Base-by-base conservation (phyloP, 345 rosid species). In the Kandelia obovata region DNA sequence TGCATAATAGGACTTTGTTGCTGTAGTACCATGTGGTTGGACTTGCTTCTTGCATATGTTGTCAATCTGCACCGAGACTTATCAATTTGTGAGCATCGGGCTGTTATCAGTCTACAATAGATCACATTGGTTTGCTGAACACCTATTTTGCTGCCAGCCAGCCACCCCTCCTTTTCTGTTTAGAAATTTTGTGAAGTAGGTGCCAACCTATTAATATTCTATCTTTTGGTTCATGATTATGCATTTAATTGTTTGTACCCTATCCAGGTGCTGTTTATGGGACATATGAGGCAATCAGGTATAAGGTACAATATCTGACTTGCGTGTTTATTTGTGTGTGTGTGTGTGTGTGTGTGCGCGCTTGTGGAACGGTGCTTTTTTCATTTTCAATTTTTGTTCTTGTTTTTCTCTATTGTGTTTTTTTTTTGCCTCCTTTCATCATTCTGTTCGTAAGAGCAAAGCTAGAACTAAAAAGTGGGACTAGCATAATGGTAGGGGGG, bases 231-330 rank as follows among this genome's bases (percentile, higher is more conserved):
- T 43, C 5, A 13, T 43, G 13, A 43, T 28, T 46, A 39, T 56
- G 16, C 43, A 46, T 58, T 26, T 58, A 58, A 58, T n/a, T 46
- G 2, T 57, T 57, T 64, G 23, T 47, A 25, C 58, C 62, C 52
- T 23, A 13, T 78, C 53, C 75, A 84, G 91, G 91, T 68, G 88
- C 88, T 69, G 87, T 84, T 2, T 83, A 84, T 71, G 91, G 91
- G 72, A 84, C 91, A n/a, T 87, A 79, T 62, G 88, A 87, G 58
- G 87, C 91, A 8, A 67, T 87, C 68, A 64, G 88, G 61, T 76
- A 70, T 66, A 80, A 77, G 81, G 80, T 77, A 77, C 32, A 20
- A 19, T 52, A 31, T 26, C 55, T 66, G 10, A 32, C 52, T 25
- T 28, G 2, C 6, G 6, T 23, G 28, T 21, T 55, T 55, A 2